Percentiles rank a stretch among this genome's conserved stretches.
phyloP scores from a whole-genome alignment of 192 early-diverging fungal species.

The Linnemannia exigua region DNA sequence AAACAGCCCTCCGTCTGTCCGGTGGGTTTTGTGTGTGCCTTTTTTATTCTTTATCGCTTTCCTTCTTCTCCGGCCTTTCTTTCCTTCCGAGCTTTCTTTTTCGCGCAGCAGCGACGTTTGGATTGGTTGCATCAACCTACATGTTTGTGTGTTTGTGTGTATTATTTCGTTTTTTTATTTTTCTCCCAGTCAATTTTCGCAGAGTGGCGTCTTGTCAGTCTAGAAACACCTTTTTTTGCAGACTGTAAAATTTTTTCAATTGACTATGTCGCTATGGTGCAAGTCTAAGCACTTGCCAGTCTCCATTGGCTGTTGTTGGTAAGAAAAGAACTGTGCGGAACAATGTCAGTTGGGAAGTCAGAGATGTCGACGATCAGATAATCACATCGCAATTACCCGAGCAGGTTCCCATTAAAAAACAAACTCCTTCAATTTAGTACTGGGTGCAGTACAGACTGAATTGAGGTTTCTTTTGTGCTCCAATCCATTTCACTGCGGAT shows the following conservation, averaged over 20 bases:
- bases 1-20: background rate
- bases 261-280: background rate
- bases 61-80: no score
- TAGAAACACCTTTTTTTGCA: no score
- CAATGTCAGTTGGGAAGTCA: no score
- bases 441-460: no score
- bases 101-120: background rate
- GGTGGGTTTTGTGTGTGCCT: background rate
- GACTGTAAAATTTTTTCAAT: background rate
- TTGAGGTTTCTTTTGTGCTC: no score
- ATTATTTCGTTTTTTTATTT: background rate
- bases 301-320: background rate
- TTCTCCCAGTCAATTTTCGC: background rate
- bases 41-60: background rate
- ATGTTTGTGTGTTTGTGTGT: background rate
- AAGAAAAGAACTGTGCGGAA: no score
- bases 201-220: background rate
- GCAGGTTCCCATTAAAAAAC: no score
- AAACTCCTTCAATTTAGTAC: background rate
- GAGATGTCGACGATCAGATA: no score
- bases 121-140: background rate
- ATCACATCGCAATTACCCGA: no score
- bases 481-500: background rate
- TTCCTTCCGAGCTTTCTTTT: background rate
- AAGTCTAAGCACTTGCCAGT: background rate